phyloP scores from a whole-genome alignment of 1,284 basidiomycete genomes.

The Golubevia pallescens region DNA sequence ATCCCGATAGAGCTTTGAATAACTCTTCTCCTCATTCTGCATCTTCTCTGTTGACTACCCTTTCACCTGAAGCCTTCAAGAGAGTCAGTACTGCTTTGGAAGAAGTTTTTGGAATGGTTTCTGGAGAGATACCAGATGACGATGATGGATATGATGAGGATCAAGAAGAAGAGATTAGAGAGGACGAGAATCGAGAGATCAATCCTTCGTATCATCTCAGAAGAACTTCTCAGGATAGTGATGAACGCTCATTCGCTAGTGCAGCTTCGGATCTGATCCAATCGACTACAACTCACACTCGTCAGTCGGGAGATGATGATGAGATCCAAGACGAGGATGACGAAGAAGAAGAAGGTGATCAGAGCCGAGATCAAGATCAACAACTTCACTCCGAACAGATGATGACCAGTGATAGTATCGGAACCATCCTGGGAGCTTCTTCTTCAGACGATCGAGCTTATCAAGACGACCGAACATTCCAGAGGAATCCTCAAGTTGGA shows the following conservation, averaged over 20 bases:
- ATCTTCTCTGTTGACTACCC: slow-evolving; percentile 26
- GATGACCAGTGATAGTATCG: not conserved
- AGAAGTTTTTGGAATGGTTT: slow-evolving; percentile 45
- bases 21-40: slow-evolving; percentile 8
- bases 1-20: not conserved
- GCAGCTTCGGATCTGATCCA: not conserved
- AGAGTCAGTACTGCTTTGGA: slow-evolving; percentile 52
- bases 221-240: slow-evolving; percentile 26
- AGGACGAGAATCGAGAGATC: not conserved
- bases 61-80: slow-evolving; percentile 46
- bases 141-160: slow-evolving; percentile 10
- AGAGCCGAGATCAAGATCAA: not conserved
- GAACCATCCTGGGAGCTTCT: not conserved
- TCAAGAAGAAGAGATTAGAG: slow-evolving; percentile 5
- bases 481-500: not conserved
- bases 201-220: slow-evolving; percentile 3
- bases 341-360: not conserved
- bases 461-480: too few relatives aligned
- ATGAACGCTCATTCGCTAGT: slow-evolving; percentile 22
- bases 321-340: not conserved
- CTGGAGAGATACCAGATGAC: slow-evolving; percentile 6
- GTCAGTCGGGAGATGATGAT: not conserved
- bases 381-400: not conserved
- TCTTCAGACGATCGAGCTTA: not conserved
- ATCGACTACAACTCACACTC: not conserved